Base-by-base conservation (phyloP, 164 flowering plant species). In the Umbilicus rupestris region DNA sequence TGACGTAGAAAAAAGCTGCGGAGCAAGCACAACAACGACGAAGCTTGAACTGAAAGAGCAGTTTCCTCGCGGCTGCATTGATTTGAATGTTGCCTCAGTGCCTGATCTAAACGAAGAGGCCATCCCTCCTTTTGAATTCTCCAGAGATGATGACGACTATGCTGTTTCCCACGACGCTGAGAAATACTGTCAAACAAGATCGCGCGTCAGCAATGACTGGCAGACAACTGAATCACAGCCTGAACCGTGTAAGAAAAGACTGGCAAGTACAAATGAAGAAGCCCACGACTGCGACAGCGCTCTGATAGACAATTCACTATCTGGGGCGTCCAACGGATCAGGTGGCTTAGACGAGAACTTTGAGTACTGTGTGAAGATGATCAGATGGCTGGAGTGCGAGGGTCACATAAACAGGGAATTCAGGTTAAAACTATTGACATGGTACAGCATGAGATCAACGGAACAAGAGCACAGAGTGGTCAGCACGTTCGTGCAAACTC, bases 61-160 rank as follows among this genome's bases (percentile, higher is more conserved):
- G 42, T 71, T 74, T 46, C 84, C 84, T 15, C 66, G 69, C 60
- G 77, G 73, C 72, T 73, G 15, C 65, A 89, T 94, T 44, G 97
- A 93, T 78, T 73, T 93, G 50, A 93, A 90, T 80, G 87, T 87
- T 70, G 89, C 70, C 20, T 85, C 96, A 7, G 94, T 91, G 12
- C 99, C 99, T 24, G 99, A 95, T 80, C 70, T 95, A 37, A 95
- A 95, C 72, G 97, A 92, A 66, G 99, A 87, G 57, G 73, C 87
- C 30, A 81, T 81, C 65, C 90, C 92, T 68, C 86, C 90, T 7
- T 75, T 83, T 45, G 96, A 90, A 41, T 81, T 80, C 58, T 85
- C 87, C 24, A 72, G 83, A 65, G 92, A 88, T 71, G 95, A 87
- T 70, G 85, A 87, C 63, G 86, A 77, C 3, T 82, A 83, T 75